A percentile compares a stretch with the other conserved stretches of the same genome.
phyloP scores from a whole-genome alignment of 2,329 filamentous ascomycete species.

The Pestalotiopsis sp. region DNA sequence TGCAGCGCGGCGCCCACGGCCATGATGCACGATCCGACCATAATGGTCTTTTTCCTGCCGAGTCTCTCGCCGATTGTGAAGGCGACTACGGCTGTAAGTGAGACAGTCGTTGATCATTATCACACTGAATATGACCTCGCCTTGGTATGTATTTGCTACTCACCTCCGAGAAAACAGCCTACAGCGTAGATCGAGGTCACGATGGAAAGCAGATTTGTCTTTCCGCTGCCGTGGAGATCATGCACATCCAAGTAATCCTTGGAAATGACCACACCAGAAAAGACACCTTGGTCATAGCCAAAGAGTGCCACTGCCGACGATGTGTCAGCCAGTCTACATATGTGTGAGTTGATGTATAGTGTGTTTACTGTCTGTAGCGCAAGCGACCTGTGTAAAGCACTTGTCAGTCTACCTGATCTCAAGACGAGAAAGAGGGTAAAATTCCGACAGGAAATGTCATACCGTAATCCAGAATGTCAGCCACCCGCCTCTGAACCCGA shows the following conservation, averaged over 20 bases:
- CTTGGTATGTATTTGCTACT: conserved; percentile 13
- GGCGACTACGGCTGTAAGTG: background rate
- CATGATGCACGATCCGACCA: conserved; percentile 24
- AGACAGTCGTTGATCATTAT: background rate
- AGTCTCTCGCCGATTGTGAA: conserved; percentile 20
- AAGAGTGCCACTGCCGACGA: background rate
- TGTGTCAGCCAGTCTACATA: background rate
- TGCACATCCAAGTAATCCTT: conserved; percentile 26
- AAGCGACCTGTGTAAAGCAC: background rate
- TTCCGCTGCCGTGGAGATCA: conserved; percentile 17
- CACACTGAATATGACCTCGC: background rate
- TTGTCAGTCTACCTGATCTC: background rate
- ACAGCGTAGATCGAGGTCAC: conserved; percentile 4
- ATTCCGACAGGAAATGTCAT: background rate
- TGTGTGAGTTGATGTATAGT: background rate
- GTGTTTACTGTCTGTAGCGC: background rate
- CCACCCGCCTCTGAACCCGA: background rate
- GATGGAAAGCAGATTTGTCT: conserved; percentile 24
- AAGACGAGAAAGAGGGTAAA: background rate
- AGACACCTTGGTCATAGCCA: conserved; percentile 26
- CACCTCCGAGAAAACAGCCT: conserved; percentile 24
- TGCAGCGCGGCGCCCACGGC: conserved; percentile 20
- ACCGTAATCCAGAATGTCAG: conserved; percentile 9
- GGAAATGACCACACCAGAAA: conserved; percentile 30
- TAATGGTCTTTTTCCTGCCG: conserved; percentile 21